Evolutionary conservation across 345 rosid genomes (phyloP), one percentile per base, ranked within the genome.

Genomic region (Nephelium lappaceum): DNA sequence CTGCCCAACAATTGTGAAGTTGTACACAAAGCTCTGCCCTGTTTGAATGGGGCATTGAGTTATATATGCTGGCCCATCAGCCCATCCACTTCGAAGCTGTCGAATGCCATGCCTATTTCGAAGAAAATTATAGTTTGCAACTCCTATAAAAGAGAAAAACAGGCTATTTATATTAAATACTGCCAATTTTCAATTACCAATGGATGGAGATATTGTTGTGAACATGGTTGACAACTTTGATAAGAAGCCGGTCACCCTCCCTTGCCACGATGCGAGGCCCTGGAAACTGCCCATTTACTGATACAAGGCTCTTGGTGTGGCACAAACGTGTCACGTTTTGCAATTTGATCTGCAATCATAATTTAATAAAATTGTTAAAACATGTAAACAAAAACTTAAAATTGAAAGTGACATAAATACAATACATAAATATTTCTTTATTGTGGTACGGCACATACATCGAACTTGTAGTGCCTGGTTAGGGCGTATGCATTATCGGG

Each of bases 401-500:
- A 5, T 4, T 5, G 2, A 53, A 53, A 19, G 36, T 31, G 36
- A 31, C 43, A 51, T 1, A 51, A 5, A 1, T 5, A 53, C 2
- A 53, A 5, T 49, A 49, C 36, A 31, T 31, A 31, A 0, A 31
- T 31, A 31, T 31, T 31, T 31, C 36, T 31, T 31, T 31, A 31
- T 31, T 31, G 43, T 41, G 9, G 43, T 41, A 41, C 43, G 43
- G 60, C 62, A 78, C 93, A 36, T 87, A 93, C 98, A 42, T 93
- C 84, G 65, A 95, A 89, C 75, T 81, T 91, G 87, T 91, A 93
- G 78, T 93, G 98, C 84, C 98, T 86, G 62, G 95, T 95, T 49
- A 77, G 70, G 77, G 90, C 92, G 74, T 79, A 15, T 77, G 84
- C 88, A 61, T 75, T 74, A 21, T 83, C 79, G 39, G 88, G 81